phyloP scores from a whole-genome alignment of 2,329 filamentous ascomycete genomes.

The Ophiostoma ips region DNA sequence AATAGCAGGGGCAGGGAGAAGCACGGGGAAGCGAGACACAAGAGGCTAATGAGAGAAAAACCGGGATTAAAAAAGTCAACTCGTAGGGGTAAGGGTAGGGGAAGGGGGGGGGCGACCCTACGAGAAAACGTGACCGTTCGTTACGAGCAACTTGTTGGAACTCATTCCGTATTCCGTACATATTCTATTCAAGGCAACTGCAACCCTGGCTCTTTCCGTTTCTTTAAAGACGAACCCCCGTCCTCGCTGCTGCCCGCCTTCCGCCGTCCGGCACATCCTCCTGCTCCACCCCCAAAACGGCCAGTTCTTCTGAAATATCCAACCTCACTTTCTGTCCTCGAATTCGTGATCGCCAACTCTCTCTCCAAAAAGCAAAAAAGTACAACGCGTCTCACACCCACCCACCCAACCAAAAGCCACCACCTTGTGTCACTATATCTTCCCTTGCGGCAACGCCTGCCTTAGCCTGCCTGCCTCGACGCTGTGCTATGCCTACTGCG shows the following conservation, averaged over 20 bases:
- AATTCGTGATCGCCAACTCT: background rate
- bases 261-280: background rate
- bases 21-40: conserved; percentile 6
- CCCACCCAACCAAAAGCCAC: background rate
- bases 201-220: too few relatives aligned
- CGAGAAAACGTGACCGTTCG: conserved; percentile 1
- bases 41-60: conserved; percentile 2
- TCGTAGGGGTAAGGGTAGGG: background rate
- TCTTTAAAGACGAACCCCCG: background rate
- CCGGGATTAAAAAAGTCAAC: background rate
- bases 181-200: too few relatives aligned
- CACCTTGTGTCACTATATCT: background rate
- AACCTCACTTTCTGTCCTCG: background rate
- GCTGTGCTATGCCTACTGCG: conserved; percentile 8
- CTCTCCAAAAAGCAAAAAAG: too few relatives aligned
- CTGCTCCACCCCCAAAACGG: background rate
- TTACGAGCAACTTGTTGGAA: too few relatives aligned
- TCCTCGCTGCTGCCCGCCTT: background rate
- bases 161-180: too few relatives aligned
- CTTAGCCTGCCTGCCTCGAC: conserved; percentile 5
- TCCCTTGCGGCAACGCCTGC: conserved; percentile 7
- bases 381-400: background rate
- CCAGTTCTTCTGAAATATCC: background rate
- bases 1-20: conserved; percentile 5
- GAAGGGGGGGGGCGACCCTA: background rate